Percentiles rank a stretch among this genome's conserved stretches.
Evolutionary conservation across 441 rosid species (phyloP).

Genomic region (Aquilaria agallochum): DNA sequence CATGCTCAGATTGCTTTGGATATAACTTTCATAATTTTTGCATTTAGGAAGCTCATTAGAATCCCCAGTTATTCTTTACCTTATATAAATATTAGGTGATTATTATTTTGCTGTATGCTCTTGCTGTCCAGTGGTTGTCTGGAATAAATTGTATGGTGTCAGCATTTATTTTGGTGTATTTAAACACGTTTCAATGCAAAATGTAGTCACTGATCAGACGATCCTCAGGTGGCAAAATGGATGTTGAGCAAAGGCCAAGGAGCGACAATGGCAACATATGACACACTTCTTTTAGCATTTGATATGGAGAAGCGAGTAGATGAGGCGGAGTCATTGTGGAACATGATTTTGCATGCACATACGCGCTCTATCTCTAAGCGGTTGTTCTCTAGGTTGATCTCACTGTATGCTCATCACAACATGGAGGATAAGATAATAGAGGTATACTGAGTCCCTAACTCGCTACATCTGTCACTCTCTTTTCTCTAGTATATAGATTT

Average conservation of each 20-base stretch:
- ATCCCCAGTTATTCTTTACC: too few relatives aligned
- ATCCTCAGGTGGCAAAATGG: conserved; percentile 77
- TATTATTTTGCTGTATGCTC: neutral
- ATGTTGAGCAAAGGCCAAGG: conserved; percentile 96
- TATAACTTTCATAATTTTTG: too few relatives aligned
- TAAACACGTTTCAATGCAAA: neutral
- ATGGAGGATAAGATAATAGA: conserved; percentile 63
- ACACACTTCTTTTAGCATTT: conserved; percentile 72
- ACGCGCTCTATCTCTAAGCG: conserved; percentile 71
- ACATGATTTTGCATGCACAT: conserved; percentile 67
- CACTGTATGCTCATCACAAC: conserved; percentile 71
- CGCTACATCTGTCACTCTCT: neutral
- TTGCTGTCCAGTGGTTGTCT: neutral
- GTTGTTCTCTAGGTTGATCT: conserved; percentile 78
- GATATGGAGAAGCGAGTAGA: conserved; percentile 74
- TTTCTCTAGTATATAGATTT: neutral
- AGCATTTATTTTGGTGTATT: neutral
- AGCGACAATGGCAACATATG: conserved; percentile 82
- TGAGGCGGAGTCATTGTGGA: conserved; percentile 89
- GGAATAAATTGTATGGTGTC: neutral
- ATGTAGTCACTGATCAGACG: neutral
- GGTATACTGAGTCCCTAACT: conserved; percentile 28
- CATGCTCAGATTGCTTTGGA: too few relatives aligned
- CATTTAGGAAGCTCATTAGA: too few relatives aligned
- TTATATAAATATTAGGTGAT: too few relatives aligned